A percentile compares a stretch with the other conserved stretches of the same genome.
These are phyloP conservation scores for Fremontodendron californicum DNA, from an alignment of 345 rosid species.

Conservation along the genomic window DNA sequence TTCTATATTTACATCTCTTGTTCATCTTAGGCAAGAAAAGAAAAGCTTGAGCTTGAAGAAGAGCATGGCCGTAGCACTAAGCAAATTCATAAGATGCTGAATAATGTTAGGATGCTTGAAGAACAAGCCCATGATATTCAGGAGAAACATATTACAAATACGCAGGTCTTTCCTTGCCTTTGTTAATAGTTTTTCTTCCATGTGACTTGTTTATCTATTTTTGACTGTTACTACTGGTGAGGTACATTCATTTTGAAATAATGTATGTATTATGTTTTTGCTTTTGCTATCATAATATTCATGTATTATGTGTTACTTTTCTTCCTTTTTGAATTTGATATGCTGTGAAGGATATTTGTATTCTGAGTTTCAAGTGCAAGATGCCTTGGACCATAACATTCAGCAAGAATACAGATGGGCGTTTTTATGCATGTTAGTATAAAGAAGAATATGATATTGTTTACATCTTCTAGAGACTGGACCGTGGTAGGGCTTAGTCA, in stretches of 20 bases:
- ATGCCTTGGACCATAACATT: neutral
- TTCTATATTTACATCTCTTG: neutral
- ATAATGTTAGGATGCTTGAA: constrained; percentile 49
- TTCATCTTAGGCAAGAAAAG: constrained; percentile 59
- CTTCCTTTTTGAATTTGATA: neutral
- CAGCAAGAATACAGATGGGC: neutral
- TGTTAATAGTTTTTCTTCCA: neutral
- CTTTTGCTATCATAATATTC: neutral
- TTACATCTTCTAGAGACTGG: neutral
- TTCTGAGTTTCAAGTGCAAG: neutral
- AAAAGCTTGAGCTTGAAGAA: constrained; percentile 52
- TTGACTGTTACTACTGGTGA: neutral
- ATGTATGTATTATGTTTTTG: neutral
- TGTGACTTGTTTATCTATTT: neutral
- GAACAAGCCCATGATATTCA: constrained; percentile 65
- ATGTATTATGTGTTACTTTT: neutral
- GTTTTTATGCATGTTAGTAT: neutral
- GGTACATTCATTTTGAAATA: neutral
- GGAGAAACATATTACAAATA: constrained; percentile 60
- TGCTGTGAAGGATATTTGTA: neutral
- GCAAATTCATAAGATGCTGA: constrained; percentile 38
- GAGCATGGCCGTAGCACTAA: constrained; percentile 42
- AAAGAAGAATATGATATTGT: neutral
- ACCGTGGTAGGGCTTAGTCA: neutral
- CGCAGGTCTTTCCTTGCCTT: constrained; percentile 57